Percentiles rank a stretch among this genome's conserved stretches.
Evolutionary conservation across 306 rosid species (phyloP).

Genomic region (Lithocarpus polystachyus): DNA sequence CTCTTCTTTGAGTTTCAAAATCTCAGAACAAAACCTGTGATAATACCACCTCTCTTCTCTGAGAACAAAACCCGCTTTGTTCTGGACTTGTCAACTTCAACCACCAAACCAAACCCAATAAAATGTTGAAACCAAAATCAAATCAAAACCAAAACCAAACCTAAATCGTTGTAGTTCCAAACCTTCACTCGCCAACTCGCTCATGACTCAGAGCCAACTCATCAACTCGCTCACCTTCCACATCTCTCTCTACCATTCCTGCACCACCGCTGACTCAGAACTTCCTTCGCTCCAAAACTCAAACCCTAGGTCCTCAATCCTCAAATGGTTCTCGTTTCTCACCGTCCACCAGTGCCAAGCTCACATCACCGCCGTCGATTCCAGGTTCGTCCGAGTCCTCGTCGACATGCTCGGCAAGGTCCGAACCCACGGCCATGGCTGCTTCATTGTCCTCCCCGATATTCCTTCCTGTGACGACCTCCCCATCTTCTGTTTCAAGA

Average conservation of each 20-base stretch:
- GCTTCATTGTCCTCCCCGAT: slow-evolving; percentile 79
- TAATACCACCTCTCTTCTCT: too few relatives aligned
- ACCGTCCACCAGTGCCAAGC: slow-evolving; percentile 65
- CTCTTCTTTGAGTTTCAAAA: too few relatives aligned
- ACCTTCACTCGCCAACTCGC: slow-evolving; percentile 22
- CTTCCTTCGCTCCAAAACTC: slow-evolving; percentile 28
- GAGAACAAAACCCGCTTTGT: too few relatives aligned
- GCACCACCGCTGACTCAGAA: slow-evolving; percentile 17
- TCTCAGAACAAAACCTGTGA: too few relatives aligned
- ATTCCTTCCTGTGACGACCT: slow-evolving; percentile 50
- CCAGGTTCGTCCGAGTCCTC: slow-evolving; percentile 54
- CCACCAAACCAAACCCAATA: too few relatives aligned
- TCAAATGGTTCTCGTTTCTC: slow-evolving; percentile 83
- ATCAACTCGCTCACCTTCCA: slow-evolving; percentile 82
- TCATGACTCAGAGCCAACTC: slow-evolving; percentile 65
- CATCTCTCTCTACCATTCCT: slow-evolving; percentile 76
- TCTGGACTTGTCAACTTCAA: too few relatives aligned
- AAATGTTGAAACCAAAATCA: neutral
- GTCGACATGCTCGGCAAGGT: slow-evolving; percentile 61
- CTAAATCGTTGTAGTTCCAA: neutral
- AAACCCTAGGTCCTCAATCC: slow-evolving; percentile 53
- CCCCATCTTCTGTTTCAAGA: slow-evolving; percentile 67
- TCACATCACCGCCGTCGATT: slow-evolving; percentile 60
- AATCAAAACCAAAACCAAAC: neutral
- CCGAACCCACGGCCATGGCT: slow-evolving; percentile 51